Conservation (phyloP, 179 eudicot genomes). For the Heliamphora pulchella region DNA sequence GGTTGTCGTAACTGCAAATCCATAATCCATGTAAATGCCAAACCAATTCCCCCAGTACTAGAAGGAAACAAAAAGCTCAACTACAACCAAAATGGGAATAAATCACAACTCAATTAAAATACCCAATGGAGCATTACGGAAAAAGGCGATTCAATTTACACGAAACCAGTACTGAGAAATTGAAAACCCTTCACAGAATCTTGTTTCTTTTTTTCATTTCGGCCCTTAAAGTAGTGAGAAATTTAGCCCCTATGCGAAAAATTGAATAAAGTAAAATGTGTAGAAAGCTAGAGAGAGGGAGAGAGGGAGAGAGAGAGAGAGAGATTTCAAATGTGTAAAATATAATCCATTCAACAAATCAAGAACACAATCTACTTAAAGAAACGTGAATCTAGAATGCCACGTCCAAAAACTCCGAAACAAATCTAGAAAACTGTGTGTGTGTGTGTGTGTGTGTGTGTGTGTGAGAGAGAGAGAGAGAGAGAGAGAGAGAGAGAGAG, state of each 20-base stretch:
- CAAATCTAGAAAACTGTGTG: too few species aligned
- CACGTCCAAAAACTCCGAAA: not conserved
- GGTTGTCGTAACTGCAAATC: conserved; percentile 62
- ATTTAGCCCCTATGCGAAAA: too few species aligned
- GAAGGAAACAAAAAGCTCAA: not conserved
- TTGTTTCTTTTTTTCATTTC: too few species aligned
- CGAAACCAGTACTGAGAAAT: not conserved
- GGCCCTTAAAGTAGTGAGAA: too few species aligned
- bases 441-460: not conserved
- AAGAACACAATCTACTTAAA: too few species aligned
- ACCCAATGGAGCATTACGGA: too few species aligned
- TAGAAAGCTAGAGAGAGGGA: too few species aligned
- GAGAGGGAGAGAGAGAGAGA: too few species aligned
- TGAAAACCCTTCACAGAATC: too few species aligned
- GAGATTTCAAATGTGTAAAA: too few species aligned
- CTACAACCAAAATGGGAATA: conserved; percentile 2
- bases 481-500: not conserved
- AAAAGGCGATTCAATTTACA: not conserved
- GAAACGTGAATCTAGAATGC: not conserved
- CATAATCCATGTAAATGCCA: conserved; percentile 2
- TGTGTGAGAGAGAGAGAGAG: not conserved
- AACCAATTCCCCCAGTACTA: not conserved
- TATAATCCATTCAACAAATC: too few species aligned
- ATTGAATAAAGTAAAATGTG: too few species aligned
- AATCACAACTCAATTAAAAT: not conserved